phyloP scores from a whole-genome alignment of 179 eudicot species.

The Actinidia arguta region DNA sequence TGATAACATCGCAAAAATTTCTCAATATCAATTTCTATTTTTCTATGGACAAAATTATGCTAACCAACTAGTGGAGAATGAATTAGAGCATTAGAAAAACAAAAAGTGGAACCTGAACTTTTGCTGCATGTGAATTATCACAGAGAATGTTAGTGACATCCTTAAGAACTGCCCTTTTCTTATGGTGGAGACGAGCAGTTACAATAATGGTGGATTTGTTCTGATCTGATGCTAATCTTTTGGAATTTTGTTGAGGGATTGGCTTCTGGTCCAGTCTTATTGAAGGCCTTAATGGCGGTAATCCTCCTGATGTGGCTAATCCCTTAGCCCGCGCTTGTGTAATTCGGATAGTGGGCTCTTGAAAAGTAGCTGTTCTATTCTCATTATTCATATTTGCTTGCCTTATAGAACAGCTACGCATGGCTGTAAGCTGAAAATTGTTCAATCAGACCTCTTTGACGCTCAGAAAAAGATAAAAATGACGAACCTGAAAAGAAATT shows the following conservation, averaged over 20 bases:
- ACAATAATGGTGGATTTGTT: slow-evolving; percentile 37
- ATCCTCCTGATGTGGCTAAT: slow-evolving; percentile 51
- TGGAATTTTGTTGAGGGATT: slow-evolving; percentile 41
- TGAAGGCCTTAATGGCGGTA: slow-evolving; percentile 54
- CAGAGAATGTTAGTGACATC: slow-evolving; percentile 68
- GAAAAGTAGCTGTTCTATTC: slow-evolving; percentile 41
- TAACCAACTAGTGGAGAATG: background rate
- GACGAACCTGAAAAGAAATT: background rate
- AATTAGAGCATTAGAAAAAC: background rate
- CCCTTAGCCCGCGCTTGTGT: slow-evolving; percentile 81
- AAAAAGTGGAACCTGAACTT: slow-evolving; percentile 45
- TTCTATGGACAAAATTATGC: background rate
- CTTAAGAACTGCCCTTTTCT: slow-evolving; percentile 68
- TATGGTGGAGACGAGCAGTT: slow-evolving; percentile 43
- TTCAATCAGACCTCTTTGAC: slow-evolving; percentile 28
- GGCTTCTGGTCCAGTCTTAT: slow-evolving; percentile 48
- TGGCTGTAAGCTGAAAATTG: slow-evolving; percentile 35
- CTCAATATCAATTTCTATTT: background rate
- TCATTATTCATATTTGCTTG: slow-evolving; percentile 61
- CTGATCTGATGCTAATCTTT: slow-evolving; percentile 68
- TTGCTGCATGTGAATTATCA: slow-evolving; percentile 44
- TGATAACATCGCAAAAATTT: background rate
- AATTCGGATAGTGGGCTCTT: slow-evolving; percentile 55
- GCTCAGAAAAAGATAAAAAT: background rate
- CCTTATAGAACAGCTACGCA: slow-evolving; percentile 35